Conservation (phyloP, 352 stramenopile genomes). For the Phytopythium ostracodes region DNA sequence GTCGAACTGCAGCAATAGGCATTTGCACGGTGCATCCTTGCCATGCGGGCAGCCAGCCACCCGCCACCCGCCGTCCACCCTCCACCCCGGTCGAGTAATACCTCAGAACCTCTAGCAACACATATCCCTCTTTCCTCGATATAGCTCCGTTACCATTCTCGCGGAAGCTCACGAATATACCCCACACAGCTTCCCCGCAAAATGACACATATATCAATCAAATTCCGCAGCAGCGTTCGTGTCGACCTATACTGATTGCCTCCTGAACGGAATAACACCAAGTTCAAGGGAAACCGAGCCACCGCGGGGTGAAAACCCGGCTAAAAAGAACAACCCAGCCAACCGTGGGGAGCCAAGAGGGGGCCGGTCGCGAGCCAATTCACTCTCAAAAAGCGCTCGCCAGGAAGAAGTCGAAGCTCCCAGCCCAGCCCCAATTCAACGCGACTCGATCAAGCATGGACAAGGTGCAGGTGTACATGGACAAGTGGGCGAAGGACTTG, state of each 20-base stretch:
- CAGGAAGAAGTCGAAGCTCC: constrained; percentile 5
- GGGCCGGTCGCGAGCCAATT: neutral
- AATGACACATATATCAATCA: neutral
- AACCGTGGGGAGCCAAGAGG: constrained; percentile 6
- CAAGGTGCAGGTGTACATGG: constrained; percentile 77
- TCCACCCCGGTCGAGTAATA: neutral
- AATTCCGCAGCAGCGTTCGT: neutral
- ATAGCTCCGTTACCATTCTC: constrained; percentile 1
- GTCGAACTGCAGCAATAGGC: too few relatives aligned
- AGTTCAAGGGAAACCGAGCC: constrained; percentile 1
- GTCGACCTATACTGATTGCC: too few relatives aligned
- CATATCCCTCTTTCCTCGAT: neutral
- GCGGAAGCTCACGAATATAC: neutral
- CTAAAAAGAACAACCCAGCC: constrained; percentile 10
- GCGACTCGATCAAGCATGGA: constrained; percentile 39
- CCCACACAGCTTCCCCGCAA: neutral
- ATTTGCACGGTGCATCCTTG: too few relatives aligned
- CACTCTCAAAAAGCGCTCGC: constrained; percentile 10
- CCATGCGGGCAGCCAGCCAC: too few relatives aligned
- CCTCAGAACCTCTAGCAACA: neutral
- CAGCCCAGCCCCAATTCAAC: neutral
- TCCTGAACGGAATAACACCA: neutral
- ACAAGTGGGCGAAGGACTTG: constrained; percentile 85
- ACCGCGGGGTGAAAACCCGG: neutral
- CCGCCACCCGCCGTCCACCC: too few relatives aligned